phyloP scores from a whole-genome alignment of 495 filamentous ascomycete genomes.

The Podospora pseudopauciseta region DNA sequence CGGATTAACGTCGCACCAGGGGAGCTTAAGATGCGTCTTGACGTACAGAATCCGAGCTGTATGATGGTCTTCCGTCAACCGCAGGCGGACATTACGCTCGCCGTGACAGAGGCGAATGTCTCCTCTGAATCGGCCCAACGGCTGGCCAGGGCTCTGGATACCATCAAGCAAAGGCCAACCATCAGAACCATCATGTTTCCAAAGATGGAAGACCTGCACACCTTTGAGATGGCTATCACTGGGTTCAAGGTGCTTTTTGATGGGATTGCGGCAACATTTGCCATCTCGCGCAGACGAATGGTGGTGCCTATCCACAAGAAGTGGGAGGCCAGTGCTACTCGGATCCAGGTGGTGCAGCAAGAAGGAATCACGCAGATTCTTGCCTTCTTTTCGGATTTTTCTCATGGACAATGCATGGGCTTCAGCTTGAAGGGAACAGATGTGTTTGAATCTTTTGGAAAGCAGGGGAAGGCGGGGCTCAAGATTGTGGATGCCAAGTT shows the following conservation, averaged over 20 bases:
- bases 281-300: constrained; percentile 79
- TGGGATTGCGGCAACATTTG: constrained; percentile 65
- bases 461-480: constrained; percentile 63
- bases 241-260: constrained; percentile 75
- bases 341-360: constrained; percentile 73
- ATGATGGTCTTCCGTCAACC: constrained; percentile 61
- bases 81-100: constrained; percentile 66
- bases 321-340: constrained; percentile 71
- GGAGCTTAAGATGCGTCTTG: constrained; percentile 61
- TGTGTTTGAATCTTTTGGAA: constrained; percentile 65
- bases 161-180: constrained; percentile 36
- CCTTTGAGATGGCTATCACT: constrained; percentile 71
- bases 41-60: constrained; percentile 55
- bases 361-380: constrained; percentile 69
- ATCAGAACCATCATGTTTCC: constrained; percentile 55
- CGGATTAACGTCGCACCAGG: constrained; percentile 73
- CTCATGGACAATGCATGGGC: constrained; percentile 80
- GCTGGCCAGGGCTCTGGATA: constrained; percentile 51
- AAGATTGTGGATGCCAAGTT: constrained; percentile 88
- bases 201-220: constrained; percentile 60
- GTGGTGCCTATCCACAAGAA: constrained; percentile 89
- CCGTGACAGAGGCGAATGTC: constrained; percentile 61
- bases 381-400: constrained; percentile 80
- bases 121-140: constrained; percentile 53
- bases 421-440: constrained; percentile 80